phyloP scores from a whole-genome alignment of 768 basidiomycete species.

The Boletus fagicola region DNA sequence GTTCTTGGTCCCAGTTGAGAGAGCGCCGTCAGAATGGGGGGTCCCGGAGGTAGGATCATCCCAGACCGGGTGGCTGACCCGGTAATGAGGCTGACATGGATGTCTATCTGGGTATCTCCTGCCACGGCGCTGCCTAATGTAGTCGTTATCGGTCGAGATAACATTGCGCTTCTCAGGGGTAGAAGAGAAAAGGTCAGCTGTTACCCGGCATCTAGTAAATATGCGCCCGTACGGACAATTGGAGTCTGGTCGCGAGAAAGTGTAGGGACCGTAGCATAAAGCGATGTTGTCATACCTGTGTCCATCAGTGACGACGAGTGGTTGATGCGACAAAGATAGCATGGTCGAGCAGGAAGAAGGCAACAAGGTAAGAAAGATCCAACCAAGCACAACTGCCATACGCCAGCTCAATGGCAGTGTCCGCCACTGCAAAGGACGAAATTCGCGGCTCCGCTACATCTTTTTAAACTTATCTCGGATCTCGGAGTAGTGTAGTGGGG shows the following conservation, averaged over 20 bases:
- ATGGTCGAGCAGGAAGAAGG: background rate
- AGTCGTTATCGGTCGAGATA: background rate
- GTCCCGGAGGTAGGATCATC: background rate
- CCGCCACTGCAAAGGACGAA: background rate
- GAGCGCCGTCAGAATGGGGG: background rate
- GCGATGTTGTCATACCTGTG: background rate
- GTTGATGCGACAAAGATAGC: background rate
- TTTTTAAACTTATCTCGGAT: background rate
- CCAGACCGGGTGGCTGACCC: conserved; percentile 8
- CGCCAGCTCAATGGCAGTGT: background rate
- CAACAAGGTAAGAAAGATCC: background rate
- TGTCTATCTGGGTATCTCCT: background rate
- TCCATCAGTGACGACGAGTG: background rate
- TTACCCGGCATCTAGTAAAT: background rate
- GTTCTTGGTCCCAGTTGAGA: background rate
- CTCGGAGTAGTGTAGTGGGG: background rate
- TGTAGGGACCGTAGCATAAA: background rate
- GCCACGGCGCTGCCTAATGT: too few relatives aligned
- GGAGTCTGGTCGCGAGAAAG: background rate
- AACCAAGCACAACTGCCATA: background rate
- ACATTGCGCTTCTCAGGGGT: background rate
- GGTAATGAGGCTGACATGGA: conserved; percentile 10
- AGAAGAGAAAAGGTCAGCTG: background rate
- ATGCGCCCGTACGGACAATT: background rate
- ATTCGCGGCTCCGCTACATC: background rate